A percentile compares a stretch with the other conserved stretches of the same genome.
phyloP scores from a whole-genome alignment of 495 filamentous ascomycete species.

The Penicillium flavigenum region DNA sequence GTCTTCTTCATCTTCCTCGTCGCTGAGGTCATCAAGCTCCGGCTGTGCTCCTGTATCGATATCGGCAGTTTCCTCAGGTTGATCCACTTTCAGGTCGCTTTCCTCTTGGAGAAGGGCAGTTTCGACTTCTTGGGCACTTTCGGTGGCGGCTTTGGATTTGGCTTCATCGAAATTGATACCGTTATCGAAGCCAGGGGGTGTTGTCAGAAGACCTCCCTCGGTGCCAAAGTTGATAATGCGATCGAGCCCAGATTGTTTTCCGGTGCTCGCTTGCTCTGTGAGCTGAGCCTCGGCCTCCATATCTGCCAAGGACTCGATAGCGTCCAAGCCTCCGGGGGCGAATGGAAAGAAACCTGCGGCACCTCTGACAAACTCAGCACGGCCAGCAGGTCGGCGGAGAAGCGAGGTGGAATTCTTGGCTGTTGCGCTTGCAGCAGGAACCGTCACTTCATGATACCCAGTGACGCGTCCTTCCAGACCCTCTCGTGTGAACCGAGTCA shows the following conservation, averaged over 20 bases:
- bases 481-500: constrained; percentile 88
- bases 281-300: constrained; percentile 63
- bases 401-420: constrained; percentile 97
- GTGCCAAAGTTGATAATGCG: constrained; percentile 76
- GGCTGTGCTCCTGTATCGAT: constrained; percentile 45
- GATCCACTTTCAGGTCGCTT: constrained; percentile 33
- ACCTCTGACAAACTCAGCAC: constrained; percentile 92
- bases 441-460: constrained; percentile 91
- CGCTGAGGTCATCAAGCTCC: constrained; percentile 52
- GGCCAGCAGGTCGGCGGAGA: constrained; percentile 77
- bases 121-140: constrained; percentile 70
- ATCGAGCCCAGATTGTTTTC: constrained; percentile 56
- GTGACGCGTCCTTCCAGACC: constrained; percentile 92
- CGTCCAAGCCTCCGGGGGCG: constrained; percentile 86
- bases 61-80: constrained; percentile 31
- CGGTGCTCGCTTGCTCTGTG: constrained; percentile 40
- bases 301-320: constrained; percentile 75
- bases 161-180: constrained; percentile 73
- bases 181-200: constrained; percentile 78
- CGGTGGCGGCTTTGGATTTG: constrained; percentile 53
- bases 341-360: constrained; percentile 96
- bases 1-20: constrained; percentile 64
- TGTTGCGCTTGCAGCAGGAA: constrained; percentile 84
- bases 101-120: constrained; percentile 70
- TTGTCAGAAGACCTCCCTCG: constrained; percentile 75